Conservation (phyloP, 495 filamentous ascomycete species). For the Chaetomium tenue region DNA sequence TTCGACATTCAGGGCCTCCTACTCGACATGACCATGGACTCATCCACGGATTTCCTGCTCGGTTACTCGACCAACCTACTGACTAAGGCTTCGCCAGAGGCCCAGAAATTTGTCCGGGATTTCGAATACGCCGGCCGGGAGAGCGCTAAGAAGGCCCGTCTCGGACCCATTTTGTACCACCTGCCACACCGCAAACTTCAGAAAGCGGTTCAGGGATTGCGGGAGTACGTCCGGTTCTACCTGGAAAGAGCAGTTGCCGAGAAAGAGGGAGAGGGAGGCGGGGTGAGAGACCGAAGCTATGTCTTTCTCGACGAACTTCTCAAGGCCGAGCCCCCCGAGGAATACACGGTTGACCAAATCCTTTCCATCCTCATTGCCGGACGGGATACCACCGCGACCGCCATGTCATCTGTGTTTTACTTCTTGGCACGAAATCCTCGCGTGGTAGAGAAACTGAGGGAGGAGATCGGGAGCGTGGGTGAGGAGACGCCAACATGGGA, state of each 20-base stretch:
- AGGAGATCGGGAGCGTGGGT: slow-evolving; percentile 44
- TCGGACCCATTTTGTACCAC: slow-evolving; percentile 55
- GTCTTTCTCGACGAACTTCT: slow-evolving; percentile 54
- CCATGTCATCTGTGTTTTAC: slow-evolving; percentile 60
- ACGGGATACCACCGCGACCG: slow-evolving; percentile 60
- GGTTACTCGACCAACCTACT: slow-evolving; percentile 43
- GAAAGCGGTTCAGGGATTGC: slow-evolving; percentile 42
- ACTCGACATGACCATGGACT: slow-evolving; percentile 62
- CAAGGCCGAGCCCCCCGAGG: slow-evolving; percentile 36
- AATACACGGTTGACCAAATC: slow-evolving; percentile 45
- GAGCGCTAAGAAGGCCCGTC: slow-evolving; percentile 45
- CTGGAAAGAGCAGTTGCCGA: slow-evolving; percentile 36
- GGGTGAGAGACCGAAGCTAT: slow-evolving; percentile 38
- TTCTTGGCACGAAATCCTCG: slow-evolving; percentile 55
- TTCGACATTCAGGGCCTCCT: slow-evolving; percentile 64
- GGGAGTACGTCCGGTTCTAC: slow-evolving; percentile 44
- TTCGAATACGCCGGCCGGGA: slow-evolving; percentile 43
- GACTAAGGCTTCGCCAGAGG: slow-evolving; percentile 33
- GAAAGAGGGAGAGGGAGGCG: slow-evolving; percentile 17
- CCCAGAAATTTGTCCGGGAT: slow-evolving; percentile 38
- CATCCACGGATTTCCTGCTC: slow-evolving; percentile 61
- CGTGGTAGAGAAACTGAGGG: slow-evolving; percentile 50
- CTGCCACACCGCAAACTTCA: slow-evolving; percentile 51
- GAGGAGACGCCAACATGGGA: slow-evolving; percentile 44
- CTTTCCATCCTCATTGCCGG: slow-evolving; percentile 57